Conservation (phyloP, 805 yeast species). For the Sugiyamaella floridensis region DNA sequence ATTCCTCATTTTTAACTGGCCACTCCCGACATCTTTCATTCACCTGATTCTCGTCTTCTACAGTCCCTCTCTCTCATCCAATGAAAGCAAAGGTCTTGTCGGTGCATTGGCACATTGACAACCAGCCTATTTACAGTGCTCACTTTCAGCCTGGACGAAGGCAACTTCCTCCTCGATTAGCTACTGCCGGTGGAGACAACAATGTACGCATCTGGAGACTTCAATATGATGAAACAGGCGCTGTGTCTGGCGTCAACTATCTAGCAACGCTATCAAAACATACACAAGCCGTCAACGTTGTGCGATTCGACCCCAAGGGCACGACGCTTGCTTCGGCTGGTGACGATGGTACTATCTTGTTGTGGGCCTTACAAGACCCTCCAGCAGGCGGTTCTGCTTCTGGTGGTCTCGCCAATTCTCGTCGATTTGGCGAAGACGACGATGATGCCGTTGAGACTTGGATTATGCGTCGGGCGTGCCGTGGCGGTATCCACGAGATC, state of each 20-base stretch:
- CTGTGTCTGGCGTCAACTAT: constrained; percentile 48
- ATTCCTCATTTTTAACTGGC: not conserved
- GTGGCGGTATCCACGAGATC: constrained; percentile 65
- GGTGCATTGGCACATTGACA: constrained; percentile 39
- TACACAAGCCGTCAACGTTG: constrained; percentile 90
- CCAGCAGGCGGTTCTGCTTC: constrained; percentile 27
- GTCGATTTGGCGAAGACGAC: constrained; percentile 6
- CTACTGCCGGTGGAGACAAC: constrained; percentile 93
- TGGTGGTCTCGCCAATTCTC: constrained; percentile 38
- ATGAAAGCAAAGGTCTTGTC: constrained; percentile 34
- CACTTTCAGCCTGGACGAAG: constrained; percentile 30
- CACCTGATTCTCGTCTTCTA: not conserved
- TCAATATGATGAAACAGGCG: constrained; percentile 26
- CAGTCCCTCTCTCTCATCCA: not conserved
- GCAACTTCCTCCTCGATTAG: constrained; percentile 42
- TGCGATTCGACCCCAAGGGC: constrained; percentile 70
- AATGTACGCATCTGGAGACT: constrained; percentile 55
- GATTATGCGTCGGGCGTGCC: constrained; percentile 53
- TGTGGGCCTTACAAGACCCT: constrained; percentile 53
- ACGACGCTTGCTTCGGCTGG: constrained; percentile 76
- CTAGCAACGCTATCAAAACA: constrained; percentile 78
- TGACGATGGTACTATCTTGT: constrained; percentile 82
- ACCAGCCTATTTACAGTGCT: constrained; percentile 36
- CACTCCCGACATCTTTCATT: not conserved
- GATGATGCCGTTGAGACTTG: constrained; percentile 57